Conservation (phyloP, 495 filamentous ascomycete genomes). For the Aspergillus egyptiacus region DNA sequence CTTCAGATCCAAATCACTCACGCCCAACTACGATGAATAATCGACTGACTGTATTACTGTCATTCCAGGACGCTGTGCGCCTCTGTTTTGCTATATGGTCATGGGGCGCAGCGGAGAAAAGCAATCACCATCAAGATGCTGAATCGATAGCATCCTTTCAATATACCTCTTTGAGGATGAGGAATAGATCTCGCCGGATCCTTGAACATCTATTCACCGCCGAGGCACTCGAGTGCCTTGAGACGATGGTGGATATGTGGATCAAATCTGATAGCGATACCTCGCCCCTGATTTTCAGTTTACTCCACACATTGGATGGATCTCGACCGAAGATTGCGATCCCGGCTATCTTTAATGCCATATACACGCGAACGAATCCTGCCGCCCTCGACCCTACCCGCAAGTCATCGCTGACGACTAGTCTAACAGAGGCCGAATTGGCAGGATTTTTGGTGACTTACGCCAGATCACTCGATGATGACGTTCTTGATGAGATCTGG, state of each 20-base stretch:
- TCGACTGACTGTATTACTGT: slow-evolving; percentile 85
- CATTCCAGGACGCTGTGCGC: slow-evolving; percentile 90
- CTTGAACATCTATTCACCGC: slow-evolving; percentile 90
- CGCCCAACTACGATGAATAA: slow-evolving; percentile 84
- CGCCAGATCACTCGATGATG: slow-evolving; percentile 82
- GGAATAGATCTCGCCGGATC: slow-evolving; percentile 78
- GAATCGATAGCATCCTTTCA: slow-evolving; percentile 76
- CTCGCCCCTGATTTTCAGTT: slow-evolving; percentile 59
- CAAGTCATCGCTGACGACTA: slow-evolving; percentile 81
- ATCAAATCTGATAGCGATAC: slow-evolving; percentile 37
- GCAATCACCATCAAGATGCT: slow-evolving; percentile 51
- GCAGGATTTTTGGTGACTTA: slow-evolving; percentile 87
- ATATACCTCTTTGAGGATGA: slow-evolving; percentile 82
- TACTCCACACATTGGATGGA: slow-evolving; percentile 87
- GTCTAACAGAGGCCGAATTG: slow-evolving; percentile 72
- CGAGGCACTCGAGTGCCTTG: slow-evolving; percentile 90
- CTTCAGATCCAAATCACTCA: slow-evolving; percentile 66
- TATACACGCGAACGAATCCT: slow-evolving; percentile 90
- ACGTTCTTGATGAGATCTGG: slow-evolving; percentile 99
- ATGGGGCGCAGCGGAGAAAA: slow-evolving; percentile 67
- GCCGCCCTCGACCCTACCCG: slow-evolving; percentile 67
- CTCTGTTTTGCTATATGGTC: slow-evolving; percentile 93
- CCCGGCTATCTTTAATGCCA: slow-evolving; percentile 93
- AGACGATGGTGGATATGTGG: slow-evolving; percentile 86
- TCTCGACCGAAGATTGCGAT: slow-evolving; percentile 89